Evolutionary conservation across 2,329 filamentous ascomycete genomes (phyloP), one percentile per base, ranked within the genome.

Genomic region (Diaporthe citri): DNA sequence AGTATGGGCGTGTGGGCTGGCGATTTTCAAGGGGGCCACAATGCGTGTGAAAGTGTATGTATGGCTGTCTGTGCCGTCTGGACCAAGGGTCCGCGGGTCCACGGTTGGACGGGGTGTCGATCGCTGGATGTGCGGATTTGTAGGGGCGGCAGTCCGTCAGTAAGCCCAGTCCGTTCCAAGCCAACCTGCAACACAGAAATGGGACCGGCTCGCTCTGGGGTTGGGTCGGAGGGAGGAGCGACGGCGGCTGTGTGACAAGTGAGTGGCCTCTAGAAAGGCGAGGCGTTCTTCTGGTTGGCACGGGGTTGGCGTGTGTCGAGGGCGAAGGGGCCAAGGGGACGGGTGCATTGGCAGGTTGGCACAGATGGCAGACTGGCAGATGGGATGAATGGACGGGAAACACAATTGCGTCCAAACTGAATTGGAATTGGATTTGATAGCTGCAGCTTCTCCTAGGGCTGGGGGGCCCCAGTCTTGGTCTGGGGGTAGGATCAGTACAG

Each of bases 31-130:
- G 34, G 17, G 48, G 15, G 8, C 59, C 46, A 55, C 46, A 36
- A 39, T 39, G 22, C 22, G 46, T 39, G 7, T 52, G 46, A 22
- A 39, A 28, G 46, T 9, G n/a, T 55, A 25, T 41, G 57, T n/a
- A 34, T 13, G 59, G 41, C 59, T 46, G 8, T 64, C 1, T 10
- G 31, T 7, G 46, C 55, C 46, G 64, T 69, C 46, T 67, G 28
- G 28, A 20, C 13, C 62, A 25, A 25, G 51, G 48, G 34, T 52
- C 22, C 62, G 25, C 64, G 48, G 46, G 62, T 51, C 17, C 46
- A 39, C 64, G 64, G 64, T 39, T 36, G 64, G 64, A 55, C 64
- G 43, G 48, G 64, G 13, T 52, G 64, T 69, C 64, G 64, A 69
- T 69, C 64, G 55, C n/a, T 55, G 64, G 64, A 55, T 28, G 46